phyloP scores from a whole-genome alignment of 164 flowering plant species.

The Chimonanthus salicifolius region DNA sequence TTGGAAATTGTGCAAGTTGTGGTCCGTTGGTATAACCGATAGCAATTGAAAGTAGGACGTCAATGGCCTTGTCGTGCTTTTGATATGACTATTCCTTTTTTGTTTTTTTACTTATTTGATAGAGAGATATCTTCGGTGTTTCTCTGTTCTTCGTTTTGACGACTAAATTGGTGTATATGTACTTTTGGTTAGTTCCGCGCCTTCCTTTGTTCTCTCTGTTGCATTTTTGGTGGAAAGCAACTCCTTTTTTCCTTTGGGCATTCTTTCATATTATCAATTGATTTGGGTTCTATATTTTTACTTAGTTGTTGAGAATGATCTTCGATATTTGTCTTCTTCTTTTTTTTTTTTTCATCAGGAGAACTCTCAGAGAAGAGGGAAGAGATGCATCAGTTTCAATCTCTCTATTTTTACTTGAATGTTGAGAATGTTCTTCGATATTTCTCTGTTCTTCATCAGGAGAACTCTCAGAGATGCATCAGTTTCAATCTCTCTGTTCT shows the following conservation, averaged over 20 bases:
- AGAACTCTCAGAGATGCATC: background rate
- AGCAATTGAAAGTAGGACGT: background rate
- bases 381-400: no score
- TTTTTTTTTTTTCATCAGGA: background rate
- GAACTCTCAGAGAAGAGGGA: background rate
- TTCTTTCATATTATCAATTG: no score
- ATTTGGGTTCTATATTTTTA: background rate
- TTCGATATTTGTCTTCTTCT: background rate
- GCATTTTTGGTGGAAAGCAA: no score
- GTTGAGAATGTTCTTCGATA: no score
- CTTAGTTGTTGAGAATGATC: no score
- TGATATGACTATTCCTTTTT: background rate
- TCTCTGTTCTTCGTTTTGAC: background rate
- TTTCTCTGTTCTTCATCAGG: background rate
- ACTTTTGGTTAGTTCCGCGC: no score
- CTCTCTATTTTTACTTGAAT: no score
- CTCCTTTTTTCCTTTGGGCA: no score
- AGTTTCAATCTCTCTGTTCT: no score
- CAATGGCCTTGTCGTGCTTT: background rate
- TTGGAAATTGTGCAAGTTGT: background rate
- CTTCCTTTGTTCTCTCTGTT: no score
- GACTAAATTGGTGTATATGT: no score
- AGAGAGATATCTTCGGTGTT: background rate
- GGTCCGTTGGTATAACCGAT: background rate
- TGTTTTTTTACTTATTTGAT: no score